Conservation (phyloP, 371 early-diverging fungal species). For the Circinella umbellata region DNA sequence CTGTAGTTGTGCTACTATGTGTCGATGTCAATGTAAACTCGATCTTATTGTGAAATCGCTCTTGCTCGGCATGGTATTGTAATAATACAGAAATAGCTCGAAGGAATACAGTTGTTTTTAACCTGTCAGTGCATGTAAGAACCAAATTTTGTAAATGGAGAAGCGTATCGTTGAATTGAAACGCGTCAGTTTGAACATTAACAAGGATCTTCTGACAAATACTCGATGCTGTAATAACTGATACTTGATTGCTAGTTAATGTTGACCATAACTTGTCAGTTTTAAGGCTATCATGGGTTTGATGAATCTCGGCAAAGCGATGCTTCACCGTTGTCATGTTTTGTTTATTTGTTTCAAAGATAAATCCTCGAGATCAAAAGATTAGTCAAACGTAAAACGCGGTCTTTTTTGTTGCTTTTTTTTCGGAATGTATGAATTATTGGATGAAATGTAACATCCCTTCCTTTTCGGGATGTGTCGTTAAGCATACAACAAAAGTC, state of each 20-base stretch:
- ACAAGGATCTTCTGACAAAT: constrained; percentile 36
- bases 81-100: constrained; percentile 29
- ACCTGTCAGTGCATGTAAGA: constrained; percentile 18
- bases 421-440: no score
- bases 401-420: no score
- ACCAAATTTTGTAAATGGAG: constrained; percentile 36
- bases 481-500: no score
- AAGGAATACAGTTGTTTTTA: constrained; percentile 30
- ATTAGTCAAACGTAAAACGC: background rate
- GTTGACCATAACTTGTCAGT: constrained; percentile 27
- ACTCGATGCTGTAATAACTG: constrained; percentile 42
- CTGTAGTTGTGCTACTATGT: constrained; percentile 9
- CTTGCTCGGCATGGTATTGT: constrained; percentile 11
- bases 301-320: constrained; percentile 45
- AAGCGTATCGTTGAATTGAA: constrained; percentile 19
- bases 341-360: background rate
- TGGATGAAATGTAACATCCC: no score
- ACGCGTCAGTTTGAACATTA: constrained; percentile 13
- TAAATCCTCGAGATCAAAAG: background rate
- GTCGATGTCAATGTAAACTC: constrained; percentile 4
- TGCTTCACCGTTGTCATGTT: constrained; percentile 21
- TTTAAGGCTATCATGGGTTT: constrained; percentile 14
- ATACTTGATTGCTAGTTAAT: constrained; percentile 20
- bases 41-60: background rate
- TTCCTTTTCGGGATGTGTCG: no score